Evolutionary conservation across 352 stramenopile genomes (phyloP), one percentile per base, ranked within the genome.

Genomic region (Blastocystis sp.): DNA sequence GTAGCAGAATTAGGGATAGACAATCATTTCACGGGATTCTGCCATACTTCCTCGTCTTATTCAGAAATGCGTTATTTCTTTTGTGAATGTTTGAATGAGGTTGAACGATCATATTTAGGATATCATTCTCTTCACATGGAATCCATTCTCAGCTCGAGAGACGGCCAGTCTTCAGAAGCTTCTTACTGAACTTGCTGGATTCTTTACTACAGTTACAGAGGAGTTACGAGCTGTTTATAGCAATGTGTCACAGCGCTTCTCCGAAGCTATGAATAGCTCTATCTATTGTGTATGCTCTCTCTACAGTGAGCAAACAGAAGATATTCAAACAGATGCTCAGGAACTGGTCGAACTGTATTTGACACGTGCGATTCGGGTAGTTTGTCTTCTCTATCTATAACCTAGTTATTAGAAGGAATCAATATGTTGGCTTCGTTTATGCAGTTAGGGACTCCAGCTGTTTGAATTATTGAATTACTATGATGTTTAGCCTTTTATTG

Each of bases 351-450:
- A 80, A 52, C 12, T 80, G 19, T 59, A 59, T 43, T 19, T 80
- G 29, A 29, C 69, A n/a, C 12, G 69, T 14, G 43, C 46, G 7
- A 39, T 80, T 27, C 69, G 69, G 21, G 69, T 80, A 58, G 19
- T 49, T 21, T 12, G 35, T n/a, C 27, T 6, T 12, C 5, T 49
- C n/a, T 24, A 6, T n/a, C 5, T 80, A 2, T 16, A 39, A 19
- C 37, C 0, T 80, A 80, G 69, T 12, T 80, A 37, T 24, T 80
- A 32, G 43, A 80, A 63, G 69, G 58, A 39, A 80, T 80, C 69
- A 80, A 80, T 39, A 29, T 59, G 35, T 43, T 80, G 69, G 69
- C 69, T 16, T 42, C 69, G 27, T 80, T 80, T 35, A 80, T 63
- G 69, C 27, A 63, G 21, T 39, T 80, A 32, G 69, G 69, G 39